Evolutionary conservation across 2,329 filamentous ascomycete species (phyloP), one percentile per base, ranked within the genome.

Genomic region (Aaosphaeria pasadenensis): DNA sequence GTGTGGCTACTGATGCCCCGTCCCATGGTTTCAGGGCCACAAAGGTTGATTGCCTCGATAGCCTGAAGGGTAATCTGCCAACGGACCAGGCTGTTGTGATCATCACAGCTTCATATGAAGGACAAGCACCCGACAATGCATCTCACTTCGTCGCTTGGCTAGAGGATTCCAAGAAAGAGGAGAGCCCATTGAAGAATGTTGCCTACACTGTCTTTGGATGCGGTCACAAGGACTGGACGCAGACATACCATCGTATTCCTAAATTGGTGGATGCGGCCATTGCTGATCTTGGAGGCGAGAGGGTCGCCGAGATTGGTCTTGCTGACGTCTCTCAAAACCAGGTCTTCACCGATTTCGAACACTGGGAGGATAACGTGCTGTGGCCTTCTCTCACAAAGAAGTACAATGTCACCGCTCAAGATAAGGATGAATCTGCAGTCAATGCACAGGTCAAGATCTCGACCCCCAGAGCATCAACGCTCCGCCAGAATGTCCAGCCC

Each of bases 131-230:
- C 1, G 73, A 74, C 43, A 75, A 75, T 42, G 72, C 72, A 0
- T 65, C 63, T 4, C 65, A 72, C 40, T 75, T 74, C 40, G 62
- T 72, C n/a, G 62, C 64, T 17, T 75, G 72, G 73, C 46, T 74
- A 0, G 55, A 59, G 11, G 54, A 51, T 3, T 48, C 64, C 7
- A 62, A 67, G 30, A 60, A 44, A 1, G 53, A 55, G 1, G 61
- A 64, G 17, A 24, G 17, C 17, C 17, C 17, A 41, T 43, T 71
- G 7, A 53, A 64, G 5, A 63, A 66, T 5, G 66, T 70, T 4
- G 62, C 66, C 1, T 75, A 71, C 46, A 58, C 70, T 4, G 64
- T 75, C 3, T 74, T 73, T 45, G 72, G 72, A 5, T 71, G 67
- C 35, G 72, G 73, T 5, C 69, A 74, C 41, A 59, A 61, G n/a